Evolutionary conservation across 768 basidiomycete genomes (phyloP).

Genomic region (Naganishia antarctica): DNA sequence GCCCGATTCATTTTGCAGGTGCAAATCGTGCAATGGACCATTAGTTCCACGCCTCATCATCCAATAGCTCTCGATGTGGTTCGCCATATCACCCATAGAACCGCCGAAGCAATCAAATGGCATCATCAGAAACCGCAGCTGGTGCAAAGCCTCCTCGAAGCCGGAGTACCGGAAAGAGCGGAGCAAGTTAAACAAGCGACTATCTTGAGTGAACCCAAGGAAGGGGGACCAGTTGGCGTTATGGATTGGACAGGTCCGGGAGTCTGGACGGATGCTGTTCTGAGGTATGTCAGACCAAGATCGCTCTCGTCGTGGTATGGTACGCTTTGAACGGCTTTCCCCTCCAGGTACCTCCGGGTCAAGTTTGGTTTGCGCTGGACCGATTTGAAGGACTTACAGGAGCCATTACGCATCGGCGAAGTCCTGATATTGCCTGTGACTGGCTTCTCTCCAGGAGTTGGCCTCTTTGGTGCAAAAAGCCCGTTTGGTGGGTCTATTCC

Average conservation of each 20-base stretch:
- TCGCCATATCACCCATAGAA: slow-evolving; percentile 47
- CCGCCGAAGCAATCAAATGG: slow-evolving; percentile 38
- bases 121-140: slow-evolving; percentile 29
- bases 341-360: slow-evolving; percentile 41
- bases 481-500: slow-evolving; percentile 36
- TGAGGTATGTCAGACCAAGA: slow-evolving; percentile 36
- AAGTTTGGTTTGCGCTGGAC: slow-evolving; percentile 50
- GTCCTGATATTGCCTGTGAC: slow-evolving; percentile 50
- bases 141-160: slow-evolving; percentile 27
- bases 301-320: not conserved
- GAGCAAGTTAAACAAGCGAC: slow-evolving; percentile 28
- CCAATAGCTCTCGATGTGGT: slow-evolving; percentile 52
- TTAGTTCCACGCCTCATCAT: slow-evolving; percentile 50
- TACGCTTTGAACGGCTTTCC: slow-evolving; percentile 2
- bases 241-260: slow-evolving; percentile 53
- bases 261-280: slow-evolving; percentile 49
- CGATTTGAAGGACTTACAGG: slow-evolving; percentile 41
- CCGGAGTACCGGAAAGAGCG: slow-evolving; percentile 35
- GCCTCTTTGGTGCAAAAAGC: slow-evolving; percentile 39
- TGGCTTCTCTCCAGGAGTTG: slow-evolving; percentile 48
- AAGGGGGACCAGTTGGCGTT: slow-evolving; percentile 48
- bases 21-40: slow-evolving; percentile 54
- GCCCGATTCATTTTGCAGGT: slow-evolving; percentile 41
- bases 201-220: slow-evolving; percentile 38
- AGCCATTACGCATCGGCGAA: slow-evolving; percentile 47